Evolutionary conservation across 2,329 filamentous ascomycete species (phyloP).

Genomic region (Aspergillus sclerotialis): DNA sequence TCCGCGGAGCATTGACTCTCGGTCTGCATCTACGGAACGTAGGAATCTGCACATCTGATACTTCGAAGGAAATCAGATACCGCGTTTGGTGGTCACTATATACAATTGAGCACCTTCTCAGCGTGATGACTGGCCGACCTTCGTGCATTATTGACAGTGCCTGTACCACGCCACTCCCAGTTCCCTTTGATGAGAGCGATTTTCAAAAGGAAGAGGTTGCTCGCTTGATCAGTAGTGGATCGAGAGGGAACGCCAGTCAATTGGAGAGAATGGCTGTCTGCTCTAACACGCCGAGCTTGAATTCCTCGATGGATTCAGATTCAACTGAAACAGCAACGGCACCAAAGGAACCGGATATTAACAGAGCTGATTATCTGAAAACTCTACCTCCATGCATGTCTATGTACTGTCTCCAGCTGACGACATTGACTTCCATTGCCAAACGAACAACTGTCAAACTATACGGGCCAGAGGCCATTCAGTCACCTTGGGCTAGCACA

Average conservation of each 20-base stretch:
- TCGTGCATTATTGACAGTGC: conserved; percentile 35
- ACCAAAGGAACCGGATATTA: conserved; percentile 13
- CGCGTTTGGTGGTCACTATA: conserved; percentile 41
- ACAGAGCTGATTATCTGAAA: conserved; percentile 28
- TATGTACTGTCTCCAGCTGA: conserved; percentile 34
- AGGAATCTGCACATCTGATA: conserved; percentile 28
- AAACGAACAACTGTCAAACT: conserved; percentile 32
- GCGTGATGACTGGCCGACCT: conserved; percentile 38
- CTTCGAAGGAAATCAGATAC: conserved; percentile 37
- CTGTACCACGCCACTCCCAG: conserved; percentile 36
- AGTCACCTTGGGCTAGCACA: conserved; percentile 30
- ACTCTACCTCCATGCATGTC: conserved; percentile 30
- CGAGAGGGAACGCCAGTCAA: conserved; percentile 12
- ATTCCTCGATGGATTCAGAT: conserved; percentile 13
- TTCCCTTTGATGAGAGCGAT: conserved; percentile 34
- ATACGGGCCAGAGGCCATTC: conserved; percentile 31
- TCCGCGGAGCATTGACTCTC: conserved; percentile 34
- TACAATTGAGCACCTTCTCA: conserved; percentile 35
- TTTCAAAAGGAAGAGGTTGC: conserved; percentile 28
- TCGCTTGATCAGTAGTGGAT: conserved; percentile 21
- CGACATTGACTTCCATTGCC: conserved; percentile 29
- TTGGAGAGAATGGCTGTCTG: conserved; percentile 15
- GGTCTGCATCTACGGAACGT: conserved; percentile 38
- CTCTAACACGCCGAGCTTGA: conserved; percentile 15
- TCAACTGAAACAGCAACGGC: conserved; percentile 10